phyloP scores from a whole-genome alignment of 2,329 filamentous ascomycete species.

The Botrytis porri region DNA sequence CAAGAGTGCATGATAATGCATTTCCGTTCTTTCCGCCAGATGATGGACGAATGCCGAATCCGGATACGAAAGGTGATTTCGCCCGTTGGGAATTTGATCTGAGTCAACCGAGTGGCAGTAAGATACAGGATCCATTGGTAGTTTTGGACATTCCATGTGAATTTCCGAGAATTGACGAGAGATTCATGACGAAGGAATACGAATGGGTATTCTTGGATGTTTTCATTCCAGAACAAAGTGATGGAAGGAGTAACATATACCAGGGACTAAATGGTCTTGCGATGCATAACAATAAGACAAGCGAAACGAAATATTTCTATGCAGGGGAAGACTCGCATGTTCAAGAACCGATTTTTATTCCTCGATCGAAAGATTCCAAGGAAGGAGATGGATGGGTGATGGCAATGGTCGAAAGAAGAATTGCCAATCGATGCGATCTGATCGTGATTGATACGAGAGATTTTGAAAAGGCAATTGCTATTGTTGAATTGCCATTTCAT shows the following conservation, averaged over 20 bases:
- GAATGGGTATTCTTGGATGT: slow-evolving; percentile 42
- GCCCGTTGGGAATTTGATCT: slow-evolving; percentile 43
- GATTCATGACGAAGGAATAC: slow-evolving; percentile 42
- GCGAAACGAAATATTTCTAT: slow-evolving; percentile 38
- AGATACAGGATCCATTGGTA: slow-evolving; percentile 36
- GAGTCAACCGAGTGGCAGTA: slow-evolving; percentile 29
- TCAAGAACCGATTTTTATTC: slow-evolving; percentile 54
- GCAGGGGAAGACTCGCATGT: slow-evolving; percentile 44
- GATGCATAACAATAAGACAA: slow-evolving; percentile 17
- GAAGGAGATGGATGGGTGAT: slow-evolving; percentile 38
- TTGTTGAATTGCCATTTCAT: slow-evolving; percentile 37
- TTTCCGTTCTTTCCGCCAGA: slow-evolving; percentile 39
- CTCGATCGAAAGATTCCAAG: slow-evolving; percentile 38
- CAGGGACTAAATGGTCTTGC: slow-evolving; percentile 23
- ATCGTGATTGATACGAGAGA: slow-evolving; percentile 40
- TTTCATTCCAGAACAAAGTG: slow-evolving; percentile 38
- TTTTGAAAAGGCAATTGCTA: slow-evolving; percentile 36
- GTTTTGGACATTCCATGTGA: slow-evolving; percentile 43
- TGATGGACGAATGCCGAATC: slow-evolving; percentile 32
- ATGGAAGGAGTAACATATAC: slow-evolving; percentile 38
- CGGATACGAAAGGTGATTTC: slow-evolving; percentile 42
- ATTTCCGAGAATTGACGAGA: slow-evolving; percentile 47
- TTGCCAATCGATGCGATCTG: slow-evolving; percentile 36
- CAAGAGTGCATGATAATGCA: slow-evolving; percentile 42
- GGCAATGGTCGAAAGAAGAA: slow-evolving; percentile 38